Evolutionary conservation across 345 rosid genomes (phyloP).

Genomic region (Rhizophora mangle): DNA sequence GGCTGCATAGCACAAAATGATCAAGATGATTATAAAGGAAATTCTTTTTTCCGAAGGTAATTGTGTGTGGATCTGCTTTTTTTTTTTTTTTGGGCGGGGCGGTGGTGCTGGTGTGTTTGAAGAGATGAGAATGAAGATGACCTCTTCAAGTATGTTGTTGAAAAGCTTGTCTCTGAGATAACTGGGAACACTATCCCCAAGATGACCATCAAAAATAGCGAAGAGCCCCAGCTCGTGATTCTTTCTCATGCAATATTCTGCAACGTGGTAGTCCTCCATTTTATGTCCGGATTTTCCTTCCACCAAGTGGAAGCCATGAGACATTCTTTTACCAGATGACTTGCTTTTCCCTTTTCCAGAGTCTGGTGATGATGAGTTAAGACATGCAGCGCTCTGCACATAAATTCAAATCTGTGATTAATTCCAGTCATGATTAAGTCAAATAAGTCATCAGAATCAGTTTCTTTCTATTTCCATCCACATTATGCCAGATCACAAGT

Average conservation of each 20-base stretch:
- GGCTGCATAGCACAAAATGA: constrained; percentile 29
- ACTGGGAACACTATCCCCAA: constrained; percentile 55
- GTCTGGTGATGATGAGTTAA: constrained; percentile 33
- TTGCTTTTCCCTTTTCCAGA: constrained; percentile 48
- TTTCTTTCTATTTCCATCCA: background rate
- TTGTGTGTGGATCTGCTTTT: background rate
- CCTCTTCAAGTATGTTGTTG: constrained; percentile 52
- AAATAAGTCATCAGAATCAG: background rate
- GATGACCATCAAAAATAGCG: constrained; percentile 60
- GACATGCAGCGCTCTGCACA: constrained; percentile 32
- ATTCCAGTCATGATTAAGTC: background rate
- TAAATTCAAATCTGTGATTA: background rate
- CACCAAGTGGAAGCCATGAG: constrained; percentile 54
- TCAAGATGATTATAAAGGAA: background rate
- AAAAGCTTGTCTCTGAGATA: constrained; percentile 51
- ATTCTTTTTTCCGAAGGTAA: background rate
- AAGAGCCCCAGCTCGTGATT: constrained; percentile 52
- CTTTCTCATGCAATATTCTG: constrained; percentile 43
- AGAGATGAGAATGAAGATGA: background rate
- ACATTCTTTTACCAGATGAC: constrained; percentile 30
- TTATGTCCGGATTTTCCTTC: constrained; percentile 64
- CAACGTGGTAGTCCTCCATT: constrained; percentile 62
- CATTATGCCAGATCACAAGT: no score
- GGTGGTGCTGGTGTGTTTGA: background rate
- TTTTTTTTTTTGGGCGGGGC: background rate